Evolutionary conservation across 805 yeast species (phyloP), one percentile per base, ranked within the genome.

Genomic region (Saturnispora serradocipensis): DNA sequence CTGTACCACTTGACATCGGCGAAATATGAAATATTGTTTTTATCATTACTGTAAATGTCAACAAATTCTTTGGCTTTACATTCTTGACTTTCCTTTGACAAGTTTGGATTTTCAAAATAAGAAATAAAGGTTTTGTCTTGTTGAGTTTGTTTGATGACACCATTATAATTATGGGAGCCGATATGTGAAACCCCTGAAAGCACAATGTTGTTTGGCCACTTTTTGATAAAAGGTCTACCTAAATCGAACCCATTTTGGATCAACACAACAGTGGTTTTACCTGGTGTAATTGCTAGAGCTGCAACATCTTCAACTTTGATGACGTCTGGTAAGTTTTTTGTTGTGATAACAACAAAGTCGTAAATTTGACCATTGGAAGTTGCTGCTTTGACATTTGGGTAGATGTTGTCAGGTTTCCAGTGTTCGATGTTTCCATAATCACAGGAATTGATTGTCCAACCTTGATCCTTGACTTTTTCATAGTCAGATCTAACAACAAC

Each of bases 231-330:
- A 13, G 83, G 82, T 55, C 71, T 69, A 52, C 81, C 87, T 49
- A 79, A 72, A 51, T 80, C 86, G 53, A 83, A 69, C 0, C 88
- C 89, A 61, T 82, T 83, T 64, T 83, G 88, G 49, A 84, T 67
- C 51, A 84, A 70, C 2, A 84, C 74, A 43, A 82, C 67, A 13
- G 78, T 66, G 5, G 84, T 74, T 36, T 66, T 64, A 25, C 58
- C 67, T 1, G 71, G 63, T 34, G 76, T 67, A 38, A 83, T 74
- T 4, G 77, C 80, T 0, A 79, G 77, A 10, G 59, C 72, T 39
- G 74, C 71, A 44, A 82, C 61, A 11, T 80, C 81, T 56, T 74
- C 81, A 10, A 76, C 69, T 52, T 68, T 67, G 53, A 71, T 62
- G 8, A 83, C 63, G 57, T 83, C 88, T 3, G 88, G 86, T 9